Evolutionary conservation across 2,329 filamentous ascomycete genomes (phyloP).

Genomic region (Penicillium frequentans): DNA sequence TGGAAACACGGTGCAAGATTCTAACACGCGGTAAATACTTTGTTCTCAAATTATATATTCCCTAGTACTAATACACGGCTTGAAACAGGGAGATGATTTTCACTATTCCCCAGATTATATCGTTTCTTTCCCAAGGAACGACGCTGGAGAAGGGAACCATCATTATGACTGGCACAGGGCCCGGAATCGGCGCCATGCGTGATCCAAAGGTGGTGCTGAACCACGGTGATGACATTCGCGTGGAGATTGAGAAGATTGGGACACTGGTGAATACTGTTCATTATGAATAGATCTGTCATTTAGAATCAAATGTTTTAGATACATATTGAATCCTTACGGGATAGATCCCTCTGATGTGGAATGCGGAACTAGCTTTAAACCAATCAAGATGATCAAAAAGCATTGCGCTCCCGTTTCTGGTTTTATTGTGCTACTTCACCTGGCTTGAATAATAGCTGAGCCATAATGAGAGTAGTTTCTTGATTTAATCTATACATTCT

Average conservation of each 20-base stretch:
- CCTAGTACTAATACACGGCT: not conserved
- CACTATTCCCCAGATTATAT: constrained; percentile 37
- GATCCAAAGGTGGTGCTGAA: constrained; percentile 25
- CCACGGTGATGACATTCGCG: constrained; percentile 30
- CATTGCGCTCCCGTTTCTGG: too few species aligned
- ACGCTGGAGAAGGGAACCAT: constrained; percentile 26
- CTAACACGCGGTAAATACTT: constrained; percentile 29
- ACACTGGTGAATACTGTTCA: constrained; percentile 32
- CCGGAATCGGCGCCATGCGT: constrained; percentile 33
- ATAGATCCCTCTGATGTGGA: too few species aligned
- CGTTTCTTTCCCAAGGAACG: constrained; percentile 40
- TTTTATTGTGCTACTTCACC: too few species aligned
- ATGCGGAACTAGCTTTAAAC: too few species aligned
- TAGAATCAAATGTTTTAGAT: too few species aligned
- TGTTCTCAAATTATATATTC: not conserved
- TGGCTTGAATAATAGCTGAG: too few species aligned
- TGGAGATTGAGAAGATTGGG: constrained; percentile 31
- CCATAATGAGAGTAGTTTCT: too few species aligned
- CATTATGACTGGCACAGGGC: constrained; percentile 27
- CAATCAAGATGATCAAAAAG: too few species aligned
- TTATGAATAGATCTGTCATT: constrained; percentile 18
- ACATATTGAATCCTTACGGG: too few species aligned
- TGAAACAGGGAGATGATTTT: constrained; percentile 40
- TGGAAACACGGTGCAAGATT: constrained; percentile 42
- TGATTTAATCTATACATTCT: too few species aligned